Percentiles rank a stretch among this genome's conserved stretches.
phyloP scores from a whole-genome alignment of 768 basidiomycete species.

The Brasilioporus rufonigricans region DNA sequence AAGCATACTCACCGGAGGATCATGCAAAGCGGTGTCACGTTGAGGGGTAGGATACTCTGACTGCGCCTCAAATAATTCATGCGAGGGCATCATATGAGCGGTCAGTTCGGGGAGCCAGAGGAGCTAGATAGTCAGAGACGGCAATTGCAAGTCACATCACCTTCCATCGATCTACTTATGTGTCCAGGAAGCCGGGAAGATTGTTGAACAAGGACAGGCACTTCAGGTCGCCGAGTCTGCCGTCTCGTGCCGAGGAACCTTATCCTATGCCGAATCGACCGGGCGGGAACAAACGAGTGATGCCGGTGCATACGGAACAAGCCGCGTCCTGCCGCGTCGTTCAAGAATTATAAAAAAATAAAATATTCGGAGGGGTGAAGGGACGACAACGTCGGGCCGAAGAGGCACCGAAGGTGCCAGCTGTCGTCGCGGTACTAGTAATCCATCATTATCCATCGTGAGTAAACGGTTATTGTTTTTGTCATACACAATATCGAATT shows the following conservation, averaged over 20 bases:
- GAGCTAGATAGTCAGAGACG: not conserved
- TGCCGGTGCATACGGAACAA: too few species aligned
- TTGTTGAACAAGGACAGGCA: slow-evolving; percentile 6
- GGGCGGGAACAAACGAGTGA: too few species aligned
- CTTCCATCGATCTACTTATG: slow-evolving; percentile 15
- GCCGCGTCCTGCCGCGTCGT: slow-evolving; percentile 2
- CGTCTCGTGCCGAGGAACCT: slow-evolving; percentile 18
- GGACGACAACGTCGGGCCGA: not conserved
- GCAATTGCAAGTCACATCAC: not conserved
- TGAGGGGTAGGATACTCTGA: not conserved
- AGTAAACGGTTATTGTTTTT: too few species aligned
- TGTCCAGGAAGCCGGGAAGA: slow-evolving; percentile 3
- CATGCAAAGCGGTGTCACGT: not conserved
- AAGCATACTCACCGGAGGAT: not conserved
- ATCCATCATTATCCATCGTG: not conserved
- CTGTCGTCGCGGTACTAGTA: not conserved
- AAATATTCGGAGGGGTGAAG: too few species aligned
- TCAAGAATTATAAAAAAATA: too few species aligned
- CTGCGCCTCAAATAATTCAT: not conserved
- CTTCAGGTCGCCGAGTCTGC: not conserved
- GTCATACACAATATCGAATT: not conserved
- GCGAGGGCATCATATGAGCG: slow-evolving; percentile 4
- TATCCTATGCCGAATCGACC: slow-evolving; percentile 2
- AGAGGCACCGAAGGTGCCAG: not conserved
- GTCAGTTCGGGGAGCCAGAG: not conserved